A percentile compares a stretch with the other conserved stretches of the same genome.
These are phyloP conservation scores for Silene uniflora DNA, from an alignment of 148 eudicot species.

Conservation along the genomic window DNA sequence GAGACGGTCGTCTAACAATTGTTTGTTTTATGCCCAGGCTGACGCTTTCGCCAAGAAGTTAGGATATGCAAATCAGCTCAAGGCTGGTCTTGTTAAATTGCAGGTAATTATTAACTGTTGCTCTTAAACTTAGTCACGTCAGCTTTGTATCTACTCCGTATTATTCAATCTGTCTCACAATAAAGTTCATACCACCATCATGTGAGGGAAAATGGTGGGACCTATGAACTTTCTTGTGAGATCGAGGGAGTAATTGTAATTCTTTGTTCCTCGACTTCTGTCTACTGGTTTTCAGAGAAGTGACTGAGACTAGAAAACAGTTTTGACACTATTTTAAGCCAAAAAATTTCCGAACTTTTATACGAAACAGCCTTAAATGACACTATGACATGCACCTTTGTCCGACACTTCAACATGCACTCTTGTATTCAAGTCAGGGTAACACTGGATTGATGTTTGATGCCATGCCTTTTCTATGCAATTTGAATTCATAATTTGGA, in stretches of 20 bases:
- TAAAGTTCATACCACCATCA: no score
- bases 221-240: no score
- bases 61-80: conserved; percentile 68
- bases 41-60: conserved; percentile 97
- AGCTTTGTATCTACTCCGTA: no score
- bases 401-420: neutral
- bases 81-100: conserved; percentile 88
- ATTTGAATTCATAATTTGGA: neutral
- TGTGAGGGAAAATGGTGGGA: no score
- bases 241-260: neutral
- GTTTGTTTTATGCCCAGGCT: conserved; percentile 45
- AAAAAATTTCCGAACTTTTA: neutral
- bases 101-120: conserved; percentile 44
- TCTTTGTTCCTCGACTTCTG: neutral
- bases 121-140: neutral
- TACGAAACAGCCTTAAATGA: neutral
- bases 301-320: neutral
- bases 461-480: neutral
- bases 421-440: neutral
- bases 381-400: neutral
- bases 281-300: neutral
- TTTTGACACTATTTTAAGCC: neutral
- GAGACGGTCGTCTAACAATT: conserved; percentile 8
- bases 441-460: neutral
- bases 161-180: no score